Evolutionary conservation across 2,329 filamentous ascomycete species (phyloP), one percentile per base, ranked within the genome.

Genomic region (Nannizzia gypsea): DNA sequence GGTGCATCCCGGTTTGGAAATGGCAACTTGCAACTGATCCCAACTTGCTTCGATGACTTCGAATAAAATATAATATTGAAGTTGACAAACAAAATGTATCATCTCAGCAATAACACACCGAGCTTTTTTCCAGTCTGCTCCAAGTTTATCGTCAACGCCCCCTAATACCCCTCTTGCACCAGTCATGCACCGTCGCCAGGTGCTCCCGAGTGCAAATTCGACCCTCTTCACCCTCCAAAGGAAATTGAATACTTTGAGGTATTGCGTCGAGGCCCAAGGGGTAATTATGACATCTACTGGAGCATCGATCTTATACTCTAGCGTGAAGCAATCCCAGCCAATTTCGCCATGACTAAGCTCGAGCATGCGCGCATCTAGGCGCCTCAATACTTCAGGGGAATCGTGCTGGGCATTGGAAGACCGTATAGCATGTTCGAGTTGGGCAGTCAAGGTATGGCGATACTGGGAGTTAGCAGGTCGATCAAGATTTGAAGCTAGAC

Each of bases 211-310:
- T 0, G 89, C 91, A 69, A 97, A 99, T 69, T 99, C 93, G 57
- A 99, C 93, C 28, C 93, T 87, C 76, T 99, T 99, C 69, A 99
- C 90, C 63, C 93, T 87, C 92, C 93, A 99, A 2, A 99, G 81
- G 70, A 99, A 96, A 74, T 99, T 99, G 81, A 99, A 99, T 8
- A 99, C 90, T 71, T 97, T 97, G 67, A 99, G 85, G 71, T 99
- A 99, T 71, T 99, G 92, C 22, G 92, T 88, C 65, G 89, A 92
- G 52, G 90, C 91, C 83, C 91, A 96, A 46, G 95, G 90, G 0
- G 92, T 97, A 42, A 99, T 90, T 55, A 99, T 91, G 28, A 99
- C 93, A 70, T 99, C 93, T 24, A 96, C 89, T 0, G 93, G 93
- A 1, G 92, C 88, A 71, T 96, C 91, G 66, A 99, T 93, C 72